Evolutionary conservation across 139 green algal species (phyloP).

Genomic region (Yamagishiella unicocca): DNA sequence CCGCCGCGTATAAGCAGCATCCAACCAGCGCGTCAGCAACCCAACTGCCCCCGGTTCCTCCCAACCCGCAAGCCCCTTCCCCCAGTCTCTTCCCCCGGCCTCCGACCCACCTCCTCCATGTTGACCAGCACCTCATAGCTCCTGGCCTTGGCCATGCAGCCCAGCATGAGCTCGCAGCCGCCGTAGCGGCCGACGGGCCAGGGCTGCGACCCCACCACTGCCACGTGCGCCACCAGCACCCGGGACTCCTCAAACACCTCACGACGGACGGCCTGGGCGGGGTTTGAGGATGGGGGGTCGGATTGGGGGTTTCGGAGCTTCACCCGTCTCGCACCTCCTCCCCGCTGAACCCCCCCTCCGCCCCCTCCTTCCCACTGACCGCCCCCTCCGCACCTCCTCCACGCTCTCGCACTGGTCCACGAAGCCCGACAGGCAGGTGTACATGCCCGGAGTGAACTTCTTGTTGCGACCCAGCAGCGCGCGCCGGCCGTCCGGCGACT

Average conservation of each 20-base stretch:
- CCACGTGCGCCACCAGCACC: conserved; percentile 61
- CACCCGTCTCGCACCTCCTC: background rate
- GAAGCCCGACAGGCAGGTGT: conserved; percentile 87
- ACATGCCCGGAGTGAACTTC: conserved; percentile 72
- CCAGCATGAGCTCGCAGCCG: conserved; percentile 91
- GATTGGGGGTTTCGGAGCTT: background rate
- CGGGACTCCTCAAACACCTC: conserved; percentile 81
- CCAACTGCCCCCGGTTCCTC: too few species aligned
- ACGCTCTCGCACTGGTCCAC: conserved; percentile 88
- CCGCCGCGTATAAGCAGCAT: too few species aligned
- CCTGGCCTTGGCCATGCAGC: conserved; percentile 81
- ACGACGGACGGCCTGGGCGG: conserved; percentile 70
- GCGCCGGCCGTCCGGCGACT: conserved; percentile 70
- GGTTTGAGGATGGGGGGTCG: background rate
- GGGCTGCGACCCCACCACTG: conserved; percentile 72
- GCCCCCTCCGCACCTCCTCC: conserved; percentile 70
- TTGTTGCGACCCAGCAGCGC: conserved; percentile 80
- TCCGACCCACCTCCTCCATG: conserved; percentile 60
- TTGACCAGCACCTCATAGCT: conserved; percentile 74
- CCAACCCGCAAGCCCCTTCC: background rate
- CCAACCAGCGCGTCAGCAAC: too few species aligned
- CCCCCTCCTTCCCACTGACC: background rate
- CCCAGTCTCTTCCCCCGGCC: background rate
- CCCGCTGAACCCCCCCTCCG: background rate
- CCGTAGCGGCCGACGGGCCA: conserved; percentile 82